Evolutionary conservation across 2,329 filamentous ascomycete species (phyloP), one percentile per base, ranked within the genome.

Genomic region (Arthrobotrys megalospora): DNA sequence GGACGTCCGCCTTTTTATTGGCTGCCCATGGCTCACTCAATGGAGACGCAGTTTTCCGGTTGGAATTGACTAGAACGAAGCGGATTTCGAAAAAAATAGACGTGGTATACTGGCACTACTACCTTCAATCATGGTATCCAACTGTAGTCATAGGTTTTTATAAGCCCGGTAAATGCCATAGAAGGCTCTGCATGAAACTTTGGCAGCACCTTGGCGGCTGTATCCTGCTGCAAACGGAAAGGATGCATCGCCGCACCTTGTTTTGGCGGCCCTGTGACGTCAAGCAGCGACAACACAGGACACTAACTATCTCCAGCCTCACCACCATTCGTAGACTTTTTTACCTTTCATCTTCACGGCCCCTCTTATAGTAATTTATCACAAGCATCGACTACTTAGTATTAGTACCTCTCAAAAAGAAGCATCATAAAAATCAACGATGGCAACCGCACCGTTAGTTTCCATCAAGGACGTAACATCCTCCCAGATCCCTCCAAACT

Each of bases 381-480:
- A 60, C 12, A 10, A 38, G 12, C 36, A 53, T 34, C 28, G n/a
- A 16, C 12, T 16, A 53, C n/a, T n/a, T 38, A 3, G 5, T 16
- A 1, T 16, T 53, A 14, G 24, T 16, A 8, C 14, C 16, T 2
- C 14, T 16, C n/a, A 16, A 12, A 11, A 12, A 24, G 14, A 16
- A 53, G 21, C 11, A 36, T 24, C 12, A 60, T 21, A 32, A 2
- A 28, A 5, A 14, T 21, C 32, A 75, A 70, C 24, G 24, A 79
- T 79, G 76, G 68, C 76, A 8, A 79, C 76, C 3, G 76, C 76
- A 60, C 76, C 76, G 4, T 53, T 79, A 19, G 50, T 79, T 11
- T 75, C 76, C 41, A 79, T 79, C 55, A 67, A 73, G 28, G 68
- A 79, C 36, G 70, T 79, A 55, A 69, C 19, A 53, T 58, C 63